phyloP scores from a whole-genome alignment of 345 rosid genomes.

The Hibiscus tridactylites region DNA sequence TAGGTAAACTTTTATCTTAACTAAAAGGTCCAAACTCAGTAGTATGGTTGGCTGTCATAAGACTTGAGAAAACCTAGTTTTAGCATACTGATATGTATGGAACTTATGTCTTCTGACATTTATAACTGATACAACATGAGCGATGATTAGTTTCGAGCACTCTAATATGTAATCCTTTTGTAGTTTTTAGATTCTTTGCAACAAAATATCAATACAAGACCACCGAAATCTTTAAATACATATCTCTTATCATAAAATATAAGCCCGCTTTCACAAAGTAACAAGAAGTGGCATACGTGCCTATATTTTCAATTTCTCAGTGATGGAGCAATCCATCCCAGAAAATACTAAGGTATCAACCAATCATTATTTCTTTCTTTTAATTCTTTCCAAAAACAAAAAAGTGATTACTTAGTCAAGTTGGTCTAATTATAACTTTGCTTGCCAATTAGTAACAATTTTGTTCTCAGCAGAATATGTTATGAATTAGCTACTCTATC shows the following conservation, averaged over 20 bases:
- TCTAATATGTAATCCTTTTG: not conserved
- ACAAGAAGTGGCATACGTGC: not conserved
- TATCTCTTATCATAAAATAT: not conserved
- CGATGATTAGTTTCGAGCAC: no score
- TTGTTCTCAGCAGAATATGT: not conserved
- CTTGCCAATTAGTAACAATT: not conserved
- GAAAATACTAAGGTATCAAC: not conserved
- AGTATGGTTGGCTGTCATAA: not conserved
- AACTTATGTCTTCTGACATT: not conserved
- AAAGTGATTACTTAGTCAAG: not conserved
- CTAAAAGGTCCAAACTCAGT: not conserved
- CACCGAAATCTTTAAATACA: not conserved
- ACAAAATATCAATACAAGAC: not conserved
- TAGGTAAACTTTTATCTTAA: conserved; percentile 5
- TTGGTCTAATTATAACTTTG: not conserved
- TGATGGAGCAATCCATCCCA: not conserved
- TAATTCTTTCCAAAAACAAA: not conserved
- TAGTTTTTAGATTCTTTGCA: not conserved
- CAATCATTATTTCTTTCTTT: not conserved
- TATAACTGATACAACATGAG: not conserved
- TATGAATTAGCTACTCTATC: not conserved
- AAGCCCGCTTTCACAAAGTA: not conserved
- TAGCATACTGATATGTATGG: not conserved
- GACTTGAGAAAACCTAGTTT: no score
- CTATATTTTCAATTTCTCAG: no score